Conservation (phyloP, 2,329 filamentous ascomycete species). For the Pseudocercospora macadamiae region DNA sequence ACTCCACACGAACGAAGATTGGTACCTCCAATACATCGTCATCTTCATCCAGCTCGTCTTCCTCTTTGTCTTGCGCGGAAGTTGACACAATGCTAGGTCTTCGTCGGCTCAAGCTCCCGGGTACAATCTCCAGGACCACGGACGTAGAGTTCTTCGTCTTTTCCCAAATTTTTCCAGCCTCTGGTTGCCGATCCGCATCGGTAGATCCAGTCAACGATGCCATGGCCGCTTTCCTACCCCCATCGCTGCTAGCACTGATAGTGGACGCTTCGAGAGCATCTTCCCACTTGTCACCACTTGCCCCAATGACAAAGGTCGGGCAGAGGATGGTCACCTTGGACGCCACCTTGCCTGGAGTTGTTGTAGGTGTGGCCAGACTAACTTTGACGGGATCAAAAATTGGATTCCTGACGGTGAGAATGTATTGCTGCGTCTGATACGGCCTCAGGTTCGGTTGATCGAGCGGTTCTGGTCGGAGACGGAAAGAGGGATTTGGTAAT, state of each 20-base stretch:
- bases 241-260: slow-evolving; percentile 24
- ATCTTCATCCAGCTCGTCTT: slow-evolving; percentile 51
- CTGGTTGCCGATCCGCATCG: slow-evolving; percentile 63
- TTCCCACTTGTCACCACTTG: slow-evolving; percentile 86
- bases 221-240: slow-evolving; percentile 36
- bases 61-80: slow-evolving; percentile 43
- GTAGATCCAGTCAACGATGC: slow-evolving; percentile 41
- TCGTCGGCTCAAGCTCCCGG: slow-evolving; percentile 47
- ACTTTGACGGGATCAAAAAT: slow-evolving; percentile 90
- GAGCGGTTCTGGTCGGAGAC: slow-evolving; percentile 26
- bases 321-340: slow-evolving; percentile 89
- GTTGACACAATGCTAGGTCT: slow-evolving; percentile 38
- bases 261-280: slow-evolving; percentile 69
- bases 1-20: slow-evolving; percentile 89
- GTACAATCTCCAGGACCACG: slow-evolving; percentile 87
- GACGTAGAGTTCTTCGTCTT: slow-evolving; percentile 91
- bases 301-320: slow-evolving; percentile 90
- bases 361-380: slow-evolving; percentile 79
- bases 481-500: slow-evolving; percentile 27
- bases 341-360: slow-evolving; percentile 74
- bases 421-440: slow-evolving; percentile 68
- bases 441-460: slow-evolving; percentile 34
- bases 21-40: slow-evolving; percentile 82
- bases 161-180: slow-evolving; percentile 96
- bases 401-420: slow-evolving; percentile 90